phyloP scores from a whole-genome alignment of 2,329 filamentous ascomycete genomes.

The Xylariales sp. region DNA sequence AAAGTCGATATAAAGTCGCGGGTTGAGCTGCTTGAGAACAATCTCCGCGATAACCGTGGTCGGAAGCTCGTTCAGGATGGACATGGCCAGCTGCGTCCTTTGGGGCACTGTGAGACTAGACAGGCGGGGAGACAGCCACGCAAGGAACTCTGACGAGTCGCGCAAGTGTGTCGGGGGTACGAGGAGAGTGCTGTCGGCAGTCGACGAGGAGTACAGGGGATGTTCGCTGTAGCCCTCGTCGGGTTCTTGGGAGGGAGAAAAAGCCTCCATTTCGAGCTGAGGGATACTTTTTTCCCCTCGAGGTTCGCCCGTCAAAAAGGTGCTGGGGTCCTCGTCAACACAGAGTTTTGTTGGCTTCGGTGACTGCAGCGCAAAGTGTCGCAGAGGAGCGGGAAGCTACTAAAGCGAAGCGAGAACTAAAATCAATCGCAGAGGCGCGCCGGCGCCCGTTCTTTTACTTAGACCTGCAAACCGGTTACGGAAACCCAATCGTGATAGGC shows the following conservation, averaged over 20 bases:
- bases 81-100: slow-evolving; percentile 67
- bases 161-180: slow-evolving; percentile 27
- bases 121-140: slow-evolving; percentile 47
- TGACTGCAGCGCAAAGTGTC: no score
- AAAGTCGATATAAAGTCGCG: slow-evolving; percentile 89
- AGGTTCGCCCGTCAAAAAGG: no score
- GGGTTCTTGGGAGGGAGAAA: slow-evolving; percentile 53
- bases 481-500: no score
- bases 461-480: no score
- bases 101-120: slow-evolving; percentile 42
- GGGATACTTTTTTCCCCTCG: no score
- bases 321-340: no score
- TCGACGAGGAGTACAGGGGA: slow-evolving; percentile 44
- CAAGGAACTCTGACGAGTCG: slow-evolving; percentile 39
- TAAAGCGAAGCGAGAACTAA: no score
- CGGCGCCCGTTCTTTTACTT: no score
- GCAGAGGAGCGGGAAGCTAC: no score
- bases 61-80: slow-evolving; percentile 71
- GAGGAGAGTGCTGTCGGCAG: slow-evolving; percentile 26
- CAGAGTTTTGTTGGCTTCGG: no score
- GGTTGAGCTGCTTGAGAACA: slow-evolving; percentile 68
- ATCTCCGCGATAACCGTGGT: slow-evolving; percentile 77
- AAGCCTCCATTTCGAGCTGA: slow-evolving; percentile 39
- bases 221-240: slow-evolving; percentile 90
- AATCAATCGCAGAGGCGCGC: no score